Evolutionary conservation across 768 basidiomycete genomes (phyloP), one percentile per base, ranked within the genome.

Genomic region (Suillus lakei): DNA sequence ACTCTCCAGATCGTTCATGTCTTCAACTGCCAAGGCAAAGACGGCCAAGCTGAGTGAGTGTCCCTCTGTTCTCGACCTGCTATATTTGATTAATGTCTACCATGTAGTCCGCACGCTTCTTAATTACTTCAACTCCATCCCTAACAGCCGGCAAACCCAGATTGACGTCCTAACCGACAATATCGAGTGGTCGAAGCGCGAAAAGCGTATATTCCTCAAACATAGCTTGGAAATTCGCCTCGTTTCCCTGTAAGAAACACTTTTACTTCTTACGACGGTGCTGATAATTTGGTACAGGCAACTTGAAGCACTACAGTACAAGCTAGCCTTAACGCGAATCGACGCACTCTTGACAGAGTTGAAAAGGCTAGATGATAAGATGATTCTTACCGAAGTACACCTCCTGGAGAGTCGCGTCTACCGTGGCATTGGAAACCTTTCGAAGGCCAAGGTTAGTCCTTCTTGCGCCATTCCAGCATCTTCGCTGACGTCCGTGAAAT

Each of bases 361-460:
- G 23, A 95, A 93, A 78, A 87, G 90, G 30, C 82, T 99, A 32
- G 97, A 99, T 76, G 98, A 99, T 80, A 99, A 99, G 83, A 91
- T 97, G 87, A 93, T 99, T 67, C 84, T 99, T 36, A 98, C 96
- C 4, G 97, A 99, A 75, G 96, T 99, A 0, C 96, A 97, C 71
- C 85, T 99, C 10, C 85, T 99, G 44, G 97, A 99, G 79, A 93
- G 93, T 64, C 81, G 95, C 51, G 94, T 96, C 2, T 94, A 96
- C 73, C 88, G 95, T 66, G 95, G 93, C 2, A 87, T 95, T 63
- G 90, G 90, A 26, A 99, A 99, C 78, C 79, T 96, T 59, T 83
- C 94, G 7, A 96, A 98, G 75, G 86, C 96, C 16, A 99, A 98
- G 83, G 94, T 91, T 55, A 9, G 80, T 72, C 28, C 36, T 36